Evolutionary conservation across 768 basidiomycete species (phyloP), one percentile per base, ranked within the genome.

Genomic region (Panaeolus cyanescens): DNA sequence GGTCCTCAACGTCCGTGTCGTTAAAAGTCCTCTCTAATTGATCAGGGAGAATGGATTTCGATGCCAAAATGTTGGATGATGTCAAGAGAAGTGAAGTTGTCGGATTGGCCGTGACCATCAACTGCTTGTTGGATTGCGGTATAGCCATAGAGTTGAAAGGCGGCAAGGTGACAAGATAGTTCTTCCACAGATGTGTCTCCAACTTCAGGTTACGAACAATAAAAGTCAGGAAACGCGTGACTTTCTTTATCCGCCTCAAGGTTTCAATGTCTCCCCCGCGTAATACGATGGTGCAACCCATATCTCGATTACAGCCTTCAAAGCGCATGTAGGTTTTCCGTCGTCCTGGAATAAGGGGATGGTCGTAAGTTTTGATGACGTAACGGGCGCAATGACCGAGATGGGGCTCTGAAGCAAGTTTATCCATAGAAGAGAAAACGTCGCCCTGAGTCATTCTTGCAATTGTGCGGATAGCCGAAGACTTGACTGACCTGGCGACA

Each of bases 321-420:
- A 99, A 99, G 1, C 97, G 90, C 94, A 99, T 95, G 70, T 94
- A 92, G 0, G 96, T 94, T 79, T 99, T 99, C 59, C 97, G 83
- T 17, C 84, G 85, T 19, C 95, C 95, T n/a, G 96, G 95, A 39
- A 99, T 99, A 37, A 96, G 80, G 12, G 86, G 83, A 73, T 99
- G 96, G 64, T 98, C 96, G 71, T 91, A 98, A 0, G 97, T 97
- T 73, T 97, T 95, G 5, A 99, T 83, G 32, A 88, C 83, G 74
- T 94, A 96, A 19, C 85, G 84, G 5, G 85, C 78, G 70, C 96
- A 99, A 67, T 96, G 90, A 2, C 96, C 96, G 22, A 98, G 77
- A 33, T 88, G 88, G 6, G 96, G 94, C 70, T 96, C 93, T 61
- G 93, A 75, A 0, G 94, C 93, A 36, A 98, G 81, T 69, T 93